Evolutionary conservation across 208 protist genomes (phyloP).

Genomic region (Trichomonas gallinae): DNA sequence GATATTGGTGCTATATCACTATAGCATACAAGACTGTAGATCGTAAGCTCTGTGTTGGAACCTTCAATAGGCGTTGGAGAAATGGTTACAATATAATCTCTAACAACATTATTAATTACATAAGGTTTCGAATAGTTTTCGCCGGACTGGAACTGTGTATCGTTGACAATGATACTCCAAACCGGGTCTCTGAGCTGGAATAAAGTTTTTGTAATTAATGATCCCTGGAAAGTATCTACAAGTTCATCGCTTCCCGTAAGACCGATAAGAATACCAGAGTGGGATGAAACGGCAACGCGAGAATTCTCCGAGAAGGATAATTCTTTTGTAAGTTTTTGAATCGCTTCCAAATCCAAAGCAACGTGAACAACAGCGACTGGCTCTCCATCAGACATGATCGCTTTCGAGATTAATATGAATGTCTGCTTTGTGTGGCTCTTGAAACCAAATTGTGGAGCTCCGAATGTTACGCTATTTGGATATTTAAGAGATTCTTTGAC

Average conservation of each 20-base stretch:
- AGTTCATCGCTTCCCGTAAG: not conserved
- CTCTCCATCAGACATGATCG: not conserved
- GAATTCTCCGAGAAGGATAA: not conserved
- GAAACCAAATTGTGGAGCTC: not conserved
- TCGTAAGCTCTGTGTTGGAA: not conserved
- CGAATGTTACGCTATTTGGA: not conserved
- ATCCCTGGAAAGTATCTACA: not conserved
- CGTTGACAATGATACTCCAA: not conserved
- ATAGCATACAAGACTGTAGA: not conserved
- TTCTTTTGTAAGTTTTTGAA: not conserved
- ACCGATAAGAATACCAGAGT: not conserved
- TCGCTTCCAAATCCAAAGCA: not conserved
- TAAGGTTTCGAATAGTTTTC: not conserved
- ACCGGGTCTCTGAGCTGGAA: not conserved
- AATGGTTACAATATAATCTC: not conserved
- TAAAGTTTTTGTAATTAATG: not conserved
- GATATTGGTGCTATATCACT: not conserved
- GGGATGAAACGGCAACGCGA: not conserved
- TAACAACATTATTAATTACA: not conserved
- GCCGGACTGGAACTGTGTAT: not conserved
- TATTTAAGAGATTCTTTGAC: not conserved
- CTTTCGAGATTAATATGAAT: not conserved
- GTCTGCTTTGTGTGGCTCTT: not conserved
- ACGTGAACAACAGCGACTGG: not conserved
- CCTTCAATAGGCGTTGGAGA: not conserved